Conservation (phyloP, 225 moss, liverwort and hornwort genomes). For the Rhytidiadelphus loreus region DNA sequence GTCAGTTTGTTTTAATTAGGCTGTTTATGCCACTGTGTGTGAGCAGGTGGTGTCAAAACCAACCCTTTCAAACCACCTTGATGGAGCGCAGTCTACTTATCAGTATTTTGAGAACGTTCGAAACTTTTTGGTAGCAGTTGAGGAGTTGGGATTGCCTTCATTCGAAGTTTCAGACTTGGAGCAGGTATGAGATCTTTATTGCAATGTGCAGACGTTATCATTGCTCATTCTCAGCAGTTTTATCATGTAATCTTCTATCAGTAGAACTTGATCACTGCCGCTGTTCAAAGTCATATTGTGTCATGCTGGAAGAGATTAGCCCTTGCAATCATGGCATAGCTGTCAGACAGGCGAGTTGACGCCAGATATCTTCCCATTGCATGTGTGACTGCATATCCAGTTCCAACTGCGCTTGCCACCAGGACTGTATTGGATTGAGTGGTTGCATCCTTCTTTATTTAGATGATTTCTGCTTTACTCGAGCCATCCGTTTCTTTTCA, state of each 20-base stretch:
- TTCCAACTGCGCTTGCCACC: background rate
- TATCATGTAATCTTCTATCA: background rate
- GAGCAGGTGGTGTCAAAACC: constrained; percentile 39
- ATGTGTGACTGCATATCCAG: background rate
- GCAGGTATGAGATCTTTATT: constrained; percentile 5
- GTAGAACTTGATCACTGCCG: background rate
- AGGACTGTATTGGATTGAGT: background rate
- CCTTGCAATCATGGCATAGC: background rate
- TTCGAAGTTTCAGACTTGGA: constrained; percentile 54
- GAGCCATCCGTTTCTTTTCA: background rate
- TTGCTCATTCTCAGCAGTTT: background rate
- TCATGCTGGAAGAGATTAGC: background rate
- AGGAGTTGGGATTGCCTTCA: constrained; percentile 49
- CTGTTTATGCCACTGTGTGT: background rate
- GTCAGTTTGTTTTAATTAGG: background rate
- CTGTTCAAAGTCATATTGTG: background rate
- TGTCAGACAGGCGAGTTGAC: background rate
- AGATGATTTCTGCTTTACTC: background rate
- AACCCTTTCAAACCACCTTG: constrained; percentile 18
- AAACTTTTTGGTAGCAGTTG: constrained; percentile 47
- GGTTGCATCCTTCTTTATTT: background rate
- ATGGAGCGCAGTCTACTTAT: constrained; percentile 35
- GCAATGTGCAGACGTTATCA: background rate
- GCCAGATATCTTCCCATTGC: background rate
- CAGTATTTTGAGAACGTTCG: constrained; percentile 54